A percentile compares a stretch with the other conserved stretches of the same genome.
These are phyloP conservation scores for Styphnolobium japonicum DNA, from an alignment of 306 rosid species.

Conservation along the genomic window DNA sequence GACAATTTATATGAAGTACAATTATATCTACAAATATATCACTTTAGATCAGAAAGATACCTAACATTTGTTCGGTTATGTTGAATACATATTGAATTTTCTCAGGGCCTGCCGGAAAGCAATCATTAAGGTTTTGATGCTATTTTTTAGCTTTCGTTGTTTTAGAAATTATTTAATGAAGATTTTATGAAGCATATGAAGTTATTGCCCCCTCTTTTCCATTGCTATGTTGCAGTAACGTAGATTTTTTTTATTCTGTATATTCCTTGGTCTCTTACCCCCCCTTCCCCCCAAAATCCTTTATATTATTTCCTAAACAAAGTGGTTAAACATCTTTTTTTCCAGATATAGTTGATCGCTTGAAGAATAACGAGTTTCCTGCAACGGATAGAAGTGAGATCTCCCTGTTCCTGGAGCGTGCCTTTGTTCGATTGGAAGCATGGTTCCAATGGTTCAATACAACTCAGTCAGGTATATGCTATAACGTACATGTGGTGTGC, in stretches of 20 bases:
- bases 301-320: conserved; percentile 16
- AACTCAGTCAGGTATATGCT: conserved; percentile 73
- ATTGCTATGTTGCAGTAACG: background rate
- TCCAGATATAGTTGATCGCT: conserved; percentile 64
- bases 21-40: conserved; percentile 1
- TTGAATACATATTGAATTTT: conserved; percentile 12
- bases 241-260: background rate
- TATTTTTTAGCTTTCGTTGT: background rate
- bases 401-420: conserved; percentile 66
- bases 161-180: background rate
- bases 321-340: conserved; percentile 28
- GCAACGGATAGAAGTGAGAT: conserved; percentile 55
- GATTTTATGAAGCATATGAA: background rate
- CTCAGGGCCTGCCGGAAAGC: background rate
- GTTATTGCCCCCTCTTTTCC: background rate
- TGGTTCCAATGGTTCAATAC: conserved; percentile 96
- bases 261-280: background rate
- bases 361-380: conserved; percentile 67
- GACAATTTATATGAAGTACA: background rate
- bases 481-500: background rate
- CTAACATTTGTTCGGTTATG: conserved; percentile 11
- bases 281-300: too few species aligned
- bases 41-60: conserved; percentile 9
- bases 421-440: conserved; percentile 88
- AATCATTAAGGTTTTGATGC: conserved; percentile 3